Percentiles rank a stretch among this genome's conserved stretches.
Evolutionary conservation across 257 asterid genomes (phyloP).

Genomic region (Perilla frutescens): DNA sequence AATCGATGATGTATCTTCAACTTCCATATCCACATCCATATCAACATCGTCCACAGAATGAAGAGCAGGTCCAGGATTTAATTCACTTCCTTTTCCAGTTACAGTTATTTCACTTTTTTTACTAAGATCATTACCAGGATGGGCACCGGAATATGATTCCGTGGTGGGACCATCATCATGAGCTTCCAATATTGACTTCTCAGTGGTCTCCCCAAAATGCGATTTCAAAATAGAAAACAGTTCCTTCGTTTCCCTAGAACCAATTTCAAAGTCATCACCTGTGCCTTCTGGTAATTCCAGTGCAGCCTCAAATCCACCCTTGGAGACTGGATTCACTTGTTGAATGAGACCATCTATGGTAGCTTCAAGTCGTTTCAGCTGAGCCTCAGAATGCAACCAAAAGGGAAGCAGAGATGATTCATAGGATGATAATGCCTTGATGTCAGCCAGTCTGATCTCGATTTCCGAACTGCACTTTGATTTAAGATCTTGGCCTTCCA

Average conservation of each 20-base stretch:
- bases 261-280: conserved; percentile 37
- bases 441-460: conserved; percentile 79
- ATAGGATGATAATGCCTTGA: conserved; percentile 70
- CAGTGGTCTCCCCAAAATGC: conserved; percentile 35
- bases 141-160: conserved; percentile 37
- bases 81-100: conserved; percentile 43
- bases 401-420: conserved; percentile 72
- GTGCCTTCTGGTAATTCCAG: conserved; percentile 40
- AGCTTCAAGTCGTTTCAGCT: conserved; percentile 65
- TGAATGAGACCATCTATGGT: conserved; percentile 43
- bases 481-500: conserved; percentile 47
- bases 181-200: conserved; percentile 42
- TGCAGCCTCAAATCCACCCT: conserved; percentile 45
- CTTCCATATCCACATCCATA: conserved; percentile 99
- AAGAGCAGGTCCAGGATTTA: conserved; percentile 38
- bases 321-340: conserved; percentile 39
- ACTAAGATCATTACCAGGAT: conserved; percentile 37
- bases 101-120: conserved; percentile 42
- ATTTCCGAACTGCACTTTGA: conserved; percentile 60
- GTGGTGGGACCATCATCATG: conserved; percentile 34
- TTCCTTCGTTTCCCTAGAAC: conserved; percentile 42
- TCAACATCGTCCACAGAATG: conserved; percentile 73
- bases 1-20: conserved; percentile 69
- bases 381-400: conserved; percentile 79
- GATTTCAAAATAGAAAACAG: conserved; percentile 35